Base-by-base conservation (phyloP, 2,329 filamentous ascomycete genomes). In the Pyrenochaeta sp. region DNA sequence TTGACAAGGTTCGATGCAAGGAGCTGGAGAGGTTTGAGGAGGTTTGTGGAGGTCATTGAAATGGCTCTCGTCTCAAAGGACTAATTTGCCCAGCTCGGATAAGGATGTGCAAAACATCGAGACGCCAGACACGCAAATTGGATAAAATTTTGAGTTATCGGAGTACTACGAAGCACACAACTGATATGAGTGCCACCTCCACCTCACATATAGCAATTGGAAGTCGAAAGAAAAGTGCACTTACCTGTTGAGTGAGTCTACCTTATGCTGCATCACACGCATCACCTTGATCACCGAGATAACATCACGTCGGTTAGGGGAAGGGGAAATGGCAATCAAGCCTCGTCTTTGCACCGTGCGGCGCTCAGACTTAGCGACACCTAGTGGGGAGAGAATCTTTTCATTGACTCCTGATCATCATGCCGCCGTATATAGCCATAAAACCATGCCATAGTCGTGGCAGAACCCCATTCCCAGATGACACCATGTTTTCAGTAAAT, bases 401-500 rank as follows among this genome's bases (percentile, higher is more conserved):
- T 75, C 73, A 76, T 75, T 77, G 67, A 72, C 69, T 74, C 84
- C 87, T 97, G 93, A 81, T 91, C 88, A 87, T 97, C 93, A 77
- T 90, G 86, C 64, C 62, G 61, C 66, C 71, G 61, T 74, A 97
- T 92, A 69, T 67, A 72, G 70, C 66, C 66, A 58, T 74, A 97
- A 92, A 75, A 89, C 84, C 77, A 94, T 88, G 78, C 97, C 92
- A 85, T 95, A 97, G 89, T 96, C 91, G 81, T 93, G 91, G 83
- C 98, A 92, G 72, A 89, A 88, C 84, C 98, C 95, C 72, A 89
- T 88, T 84, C 98, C 95, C 86, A 98, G 98, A 39, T 39, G 36
- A 93, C 97, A 78, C 63, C 72, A 60, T 67, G 54, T 73, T 73
- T 73, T 74, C 65, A 74, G 64, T 65, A 66, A 72, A 70, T 66